These are phyloP conservation scores for Rostrohypoxylon terebratum DNA, from an alignment of 495 filamentous ascomycete species.

Conservation along the genomic window DNA sequence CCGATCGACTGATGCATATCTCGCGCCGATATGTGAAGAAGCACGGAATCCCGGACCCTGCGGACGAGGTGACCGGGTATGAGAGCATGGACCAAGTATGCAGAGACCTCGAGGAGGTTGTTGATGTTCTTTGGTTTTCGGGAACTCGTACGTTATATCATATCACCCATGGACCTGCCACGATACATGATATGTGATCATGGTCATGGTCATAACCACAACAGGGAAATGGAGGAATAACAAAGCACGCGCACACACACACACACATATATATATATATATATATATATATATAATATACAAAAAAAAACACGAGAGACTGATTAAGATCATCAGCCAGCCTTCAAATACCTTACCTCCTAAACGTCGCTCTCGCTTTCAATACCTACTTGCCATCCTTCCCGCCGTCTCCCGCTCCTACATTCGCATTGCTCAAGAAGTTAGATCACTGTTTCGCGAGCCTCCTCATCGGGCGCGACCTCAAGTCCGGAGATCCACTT, in stretches of 20 bases:
- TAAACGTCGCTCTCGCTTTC: conserved; percentile 77
- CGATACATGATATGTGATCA: too few relatives aligned
- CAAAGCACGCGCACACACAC: too few relatives aligned
- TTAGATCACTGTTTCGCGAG: conserved; percentile 81
- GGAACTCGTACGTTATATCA: conserved; percentile 75
- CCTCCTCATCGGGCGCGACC: conserved; percentile 73
- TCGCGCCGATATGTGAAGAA: conserved; percentile 81
- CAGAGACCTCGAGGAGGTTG: conserved; percentile 73
- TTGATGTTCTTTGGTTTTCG: conserved; percentile 84
- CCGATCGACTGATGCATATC: conserved; percentile 70
- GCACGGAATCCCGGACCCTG: conserved; percentile 66
- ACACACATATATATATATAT: too few relatives aligned
- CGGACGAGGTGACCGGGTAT: conserved; percentile 71
- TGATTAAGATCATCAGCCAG: conserved; percentile 63
- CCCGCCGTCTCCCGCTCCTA: conserved; percentile 70
- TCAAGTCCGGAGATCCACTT: conserved; percentile 70
- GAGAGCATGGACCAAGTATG: conserved; percentile 74
- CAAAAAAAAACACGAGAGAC: background rate
- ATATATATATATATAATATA: too few relatives aligned
- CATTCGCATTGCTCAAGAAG: conserved; percentile 77
- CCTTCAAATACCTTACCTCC: conserved; percentile 84
- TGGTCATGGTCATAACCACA: too few relatives aligned
- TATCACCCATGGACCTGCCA: background rate
- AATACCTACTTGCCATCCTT: conserved; percentile 74
- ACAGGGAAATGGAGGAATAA: too few relatives aligned